Conservation (phyloP, 495 filamentous ascomycete genomes). For the Penicillium egyptiacum region DNA sequence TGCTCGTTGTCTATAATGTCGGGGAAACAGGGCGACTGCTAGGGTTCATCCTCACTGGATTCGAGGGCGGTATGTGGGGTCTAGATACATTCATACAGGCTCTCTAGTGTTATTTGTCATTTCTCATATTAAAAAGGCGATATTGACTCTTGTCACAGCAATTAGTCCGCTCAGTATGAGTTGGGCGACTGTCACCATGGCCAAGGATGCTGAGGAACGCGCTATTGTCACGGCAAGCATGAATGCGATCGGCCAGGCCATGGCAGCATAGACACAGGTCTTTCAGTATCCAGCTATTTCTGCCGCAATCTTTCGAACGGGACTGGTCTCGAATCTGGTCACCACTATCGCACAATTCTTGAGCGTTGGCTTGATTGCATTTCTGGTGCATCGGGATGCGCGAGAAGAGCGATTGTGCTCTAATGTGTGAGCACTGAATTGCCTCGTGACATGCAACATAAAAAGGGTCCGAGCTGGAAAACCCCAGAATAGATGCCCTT, state of each 20-base stretch:
- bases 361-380: neutral
- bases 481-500: neutral
- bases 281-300: constrained; percentile 32
- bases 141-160: constrained; percentile 18
- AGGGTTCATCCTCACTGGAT: constrained; percentile 34
- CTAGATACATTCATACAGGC: neutral
- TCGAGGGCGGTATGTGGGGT: constrained; percentile 32
- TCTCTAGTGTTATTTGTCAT: neutral
- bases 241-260: constrained; percentile 41
- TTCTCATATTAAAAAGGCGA: neutral
- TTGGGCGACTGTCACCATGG: constrained; percentile 36
- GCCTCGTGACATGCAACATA: no score
- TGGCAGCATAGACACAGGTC: constrained; percentile 33
- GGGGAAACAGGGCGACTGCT: constrained; percentile 34
- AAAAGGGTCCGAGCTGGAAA: no score
- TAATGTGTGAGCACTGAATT: neutral
- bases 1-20: constrained; percentile 29
- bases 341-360: neutral
- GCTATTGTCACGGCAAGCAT: constrained; percentile 38
- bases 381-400: neutral
- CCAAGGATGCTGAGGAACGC: constrained; percentile 37
- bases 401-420: neutral
- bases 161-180: constrained; percentile 36
- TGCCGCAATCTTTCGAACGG: constrained; percentile 28
- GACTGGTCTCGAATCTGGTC: constrained; percentile 24